These are phyloP conservation scores for Aspergillus hiratsukae DNA, from an alignment of 2,329 filamentous ascomycete genomes.

Conservation along the genomic window DNA sequence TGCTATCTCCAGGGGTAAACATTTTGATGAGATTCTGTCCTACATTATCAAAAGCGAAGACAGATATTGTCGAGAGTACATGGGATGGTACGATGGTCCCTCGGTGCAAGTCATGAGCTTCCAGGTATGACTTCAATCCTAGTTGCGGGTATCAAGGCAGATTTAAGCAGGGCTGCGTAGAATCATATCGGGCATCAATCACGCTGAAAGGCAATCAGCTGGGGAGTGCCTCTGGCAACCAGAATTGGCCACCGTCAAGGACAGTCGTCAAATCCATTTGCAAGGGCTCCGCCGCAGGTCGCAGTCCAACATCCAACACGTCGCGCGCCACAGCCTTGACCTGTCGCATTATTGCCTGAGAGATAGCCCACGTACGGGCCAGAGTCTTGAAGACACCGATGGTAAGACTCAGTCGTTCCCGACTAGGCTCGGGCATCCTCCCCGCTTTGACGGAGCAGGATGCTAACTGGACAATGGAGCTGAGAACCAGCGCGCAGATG, in stretches of 20 bases:
- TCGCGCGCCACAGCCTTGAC: conserved; percentile 76
- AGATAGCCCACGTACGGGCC: conserved; percentile 67
- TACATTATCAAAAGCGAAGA: too few relatives aligned
- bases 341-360: conserved; percentile 64
- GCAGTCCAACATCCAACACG: conserved; percentile 49
- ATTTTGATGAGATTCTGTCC: too few relatives aligned
- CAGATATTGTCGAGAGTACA: too few relatives aligned
- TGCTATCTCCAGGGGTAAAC: too few relatives aligned
- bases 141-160: too few relatives aligned
- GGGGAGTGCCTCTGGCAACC: conserved; percentile 26
- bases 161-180: too few relatives aligned
- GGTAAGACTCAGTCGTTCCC: conserved; percentile 72
- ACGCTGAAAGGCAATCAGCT: conserved; percentile 5
- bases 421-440: conserved; percentile 53
- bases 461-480: conserved; percentile 75
- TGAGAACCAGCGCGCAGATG: conserved; percentile 72
- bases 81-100: too few relatives aligned
- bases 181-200: neutral
- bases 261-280: conserved; percentile 30
- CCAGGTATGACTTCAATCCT: too few relatives aligned
- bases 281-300: conserved; percentile 29
- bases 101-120: too few relatives aligned
- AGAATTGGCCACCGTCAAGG: conserved; percentile 32
- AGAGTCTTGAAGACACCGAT: conserved; percentile 70
- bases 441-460: conserved; percentile 63